Evolutionary conservation across 257 asterid species (phyloP).

Genomic region (Gentiana dahurica): DNA sequence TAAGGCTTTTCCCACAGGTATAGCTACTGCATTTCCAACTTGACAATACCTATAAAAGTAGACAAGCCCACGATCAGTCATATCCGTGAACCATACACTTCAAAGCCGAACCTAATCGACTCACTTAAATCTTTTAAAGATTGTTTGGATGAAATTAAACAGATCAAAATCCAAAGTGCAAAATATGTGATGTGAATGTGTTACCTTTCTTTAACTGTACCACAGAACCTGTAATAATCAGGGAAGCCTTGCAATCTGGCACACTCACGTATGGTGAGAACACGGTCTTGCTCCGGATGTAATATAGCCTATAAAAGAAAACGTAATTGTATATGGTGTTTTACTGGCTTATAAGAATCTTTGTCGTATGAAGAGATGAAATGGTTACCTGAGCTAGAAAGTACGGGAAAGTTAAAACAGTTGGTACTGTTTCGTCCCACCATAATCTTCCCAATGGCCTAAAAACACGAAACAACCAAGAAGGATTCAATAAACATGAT

Average conservation of each 20-base stretch:
- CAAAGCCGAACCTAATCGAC: too few relatives aligned
- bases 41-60: conserved; percentile 39
- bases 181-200: not conserved
- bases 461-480: not conserved
- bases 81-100: too few relatives aligned
- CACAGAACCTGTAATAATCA: conserved; percentile 64
- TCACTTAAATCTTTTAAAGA: too few relatives aligned
- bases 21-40: conserved; percentile 75
- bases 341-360: not conserved
- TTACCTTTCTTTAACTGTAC: conserved; percentile 46
- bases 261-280: conserved; percentile 63
- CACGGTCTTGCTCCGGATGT: conserved; percentile 86
- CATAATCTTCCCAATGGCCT: conserved; percentile 70
- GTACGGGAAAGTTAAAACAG: conserved; percentile 62
- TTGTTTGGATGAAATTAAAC: too few relatives aligned
- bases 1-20: conserved; percentile 65
- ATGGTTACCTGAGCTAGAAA: conserved; percentile 23
- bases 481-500: not conserved
- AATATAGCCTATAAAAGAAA: conserved; percentile 28
- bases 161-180: too few relatives aligned
- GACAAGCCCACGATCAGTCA: not conserved
- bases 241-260: conserved; percentile 93
- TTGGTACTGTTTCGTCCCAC: conserved; percentile 94
- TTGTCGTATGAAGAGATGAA: not conserved
- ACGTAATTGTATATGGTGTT: not conserved